phyloP scores from a whole-genome alignment of 2,329 filamentous ascomycete genomes.

The Phialemonium atrogriseum region DNA sequence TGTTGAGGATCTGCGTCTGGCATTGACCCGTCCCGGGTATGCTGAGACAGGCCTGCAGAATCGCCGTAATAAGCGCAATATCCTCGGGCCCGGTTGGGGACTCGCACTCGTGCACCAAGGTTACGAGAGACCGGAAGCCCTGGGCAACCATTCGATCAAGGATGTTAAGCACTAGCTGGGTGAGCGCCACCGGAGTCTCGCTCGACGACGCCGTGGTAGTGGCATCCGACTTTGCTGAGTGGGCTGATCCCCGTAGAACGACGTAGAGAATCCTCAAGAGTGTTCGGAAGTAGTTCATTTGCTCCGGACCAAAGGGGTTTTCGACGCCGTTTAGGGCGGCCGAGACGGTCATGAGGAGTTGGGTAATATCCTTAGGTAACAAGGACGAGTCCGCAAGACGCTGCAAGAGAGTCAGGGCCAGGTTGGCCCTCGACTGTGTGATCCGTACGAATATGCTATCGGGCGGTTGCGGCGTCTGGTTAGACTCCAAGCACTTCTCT shows the following conservation, averaged over 20 bases:
- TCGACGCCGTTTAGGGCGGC: conserved; percentile 45
- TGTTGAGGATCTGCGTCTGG: conserved; percentile 62
- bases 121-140: conserved; percentile 75
- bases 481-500: conserved; percentile 69
- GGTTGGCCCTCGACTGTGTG: conserved; percentile 65
- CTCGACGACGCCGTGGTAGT: conserved; percentile 20
- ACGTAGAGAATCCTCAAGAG: conserved; percentile 82
- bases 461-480: conserved; percentile 62
- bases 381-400: conserved; percentile 56
- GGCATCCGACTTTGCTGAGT: conserved; percentile 19
- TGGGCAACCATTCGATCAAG: conserved; percentile 70
- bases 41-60: conserved; percentile 75
- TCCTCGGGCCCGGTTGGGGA: conserved; percentile 64
- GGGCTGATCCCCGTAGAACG: conserved; percentile 59
- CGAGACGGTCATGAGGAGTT: conserved; percentile 42
- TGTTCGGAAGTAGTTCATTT: conserved; percentile 68
- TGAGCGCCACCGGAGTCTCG: conserved; percentile 35
- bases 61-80: conserved; percentile 77
- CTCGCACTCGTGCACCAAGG: conserved; percentile 70
- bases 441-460: conserved; percentile 77
- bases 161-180: conserved; percentile 66
- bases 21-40: conserved; percentile 68
- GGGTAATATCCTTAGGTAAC: conserved; percentile 40
- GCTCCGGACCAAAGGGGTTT: conserved; percentile 42
- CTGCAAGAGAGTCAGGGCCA: conserved; percentile 76